A percentile compares a stretch with the other conserved stretches of the same genome.
Conservation (phyloP, 495 filamentous ascomycete genomes). For the Immersiella caudata region DNA sequence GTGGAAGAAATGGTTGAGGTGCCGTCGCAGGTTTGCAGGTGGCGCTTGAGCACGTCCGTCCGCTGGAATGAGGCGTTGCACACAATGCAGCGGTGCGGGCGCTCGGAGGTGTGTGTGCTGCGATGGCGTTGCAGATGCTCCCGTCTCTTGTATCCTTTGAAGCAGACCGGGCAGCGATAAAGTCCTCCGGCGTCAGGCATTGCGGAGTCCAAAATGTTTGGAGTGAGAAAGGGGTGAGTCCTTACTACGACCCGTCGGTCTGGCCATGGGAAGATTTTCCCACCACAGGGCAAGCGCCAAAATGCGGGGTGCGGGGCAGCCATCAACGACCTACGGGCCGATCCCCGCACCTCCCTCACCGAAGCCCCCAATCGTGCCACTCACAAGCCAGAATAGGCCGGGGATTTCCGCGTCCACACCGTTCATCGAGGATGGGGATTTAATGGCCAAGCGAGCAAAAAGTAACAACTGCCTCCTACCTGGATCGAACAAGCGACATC, state of each 20-base stretch:
- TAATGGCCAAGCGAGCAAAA: background rate
- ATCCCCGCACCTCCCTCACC: background rate
- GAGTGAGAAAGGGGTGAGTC: background rate
- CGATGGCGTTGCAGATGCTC: constrained; percentile 38
- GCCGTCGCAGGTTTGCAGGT: constrained; percentile 38
- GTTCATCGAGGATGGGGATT: background rate
- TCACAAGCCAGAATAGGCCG: no score
- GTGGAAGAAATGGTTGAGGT: constrained; percentile 19
- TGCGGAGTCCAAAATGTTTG: constrained; percentile 2
- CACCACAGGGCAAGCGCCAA: background rate
- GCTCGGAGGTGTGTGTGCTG: constrained; percentile 32
- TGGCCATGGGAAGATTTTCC: constrained; percentile 1
- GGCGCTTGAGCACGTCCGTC: constrained; percentile 38
- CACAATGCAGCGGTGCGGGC: constrained; percentile 35
- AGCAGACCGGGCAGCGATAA: constrained; percentile 37
- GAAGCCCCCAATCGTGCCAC: background rate
- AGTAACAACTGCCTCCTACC: background rate
- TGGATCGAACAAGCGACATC: constrained; percentile 20
- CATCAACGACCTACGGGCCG: background rate
- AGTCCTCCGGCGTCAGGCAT: constrained; percentile 33
- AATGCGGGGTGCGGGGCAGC: constrained; percentile 3
- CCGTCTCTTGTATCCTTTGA: constrained; percentile 40
- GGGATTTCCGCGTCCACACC: background rate
- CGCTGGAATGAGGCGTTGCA: constrained; percentile 38
- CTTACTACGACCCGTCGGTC: background rate